Evolutionary conservation across 2,329 filamentous ascomycete genomes (phyloP).

Genomic region (Penicillium sp.): DNA sequence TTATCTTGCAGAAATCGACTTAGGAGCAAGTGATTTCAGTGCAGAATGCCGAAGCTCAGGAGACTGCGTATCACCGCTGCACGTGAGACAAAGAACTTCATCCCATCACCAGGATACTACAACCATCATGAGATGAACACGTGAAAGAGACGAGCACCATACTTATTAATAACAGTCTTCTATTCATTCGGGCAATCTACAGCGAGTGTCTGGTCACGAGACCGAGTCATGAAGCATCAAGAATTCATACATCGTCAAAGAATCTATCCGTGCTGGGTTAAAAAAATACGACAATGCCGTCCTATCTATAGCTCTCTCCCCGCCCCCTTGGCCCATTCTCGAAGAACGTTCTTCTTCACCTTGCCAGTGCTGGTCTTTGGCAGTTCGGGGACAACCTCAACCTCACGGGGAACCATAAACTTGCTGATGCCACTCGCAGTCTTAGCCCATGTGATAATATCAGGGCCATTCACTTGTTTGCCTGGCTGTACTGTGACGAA

Average conservation of each 20-base stretch:
- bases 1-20: background rate
- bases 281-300: no score
- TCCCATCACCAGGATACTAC: no score
- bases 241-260: background rate
- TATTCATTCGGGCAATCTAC: background rate
- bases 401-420: slow-evolving; percentile 77
- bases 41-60: no score
- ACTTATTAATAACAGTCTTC: background rate
- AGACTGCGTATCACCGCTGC: no score
- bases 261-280: background rate
- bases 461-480: slow-evolving; percentile 57
- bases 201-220: background rate
- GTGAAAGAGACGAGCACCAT: background rate
- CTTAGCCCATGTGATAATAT: slow-evolving; percentile 83
- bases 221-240: background rate
- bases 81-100: no score
- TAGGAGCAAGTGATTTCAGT: no score
- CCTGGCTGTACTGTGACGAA: slow-evolving; percentile 77
- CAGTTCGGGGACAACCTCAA: slow-evolving; percentile 77
- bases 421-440: slow-evolving; percentile 74
- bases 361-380: slow-evolving; percentile 98
- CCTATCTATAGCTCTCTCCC: slow-evolving; percentile 22
- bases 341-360: slow-evolving; percentile 87
- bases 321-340: slow-evolving; percentile 72
- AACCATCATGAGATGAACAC: background rate